Evolutionary conservation across 177 flowering plant species (phyloP).

Genomic region (Vitis hybrid): DNA sequence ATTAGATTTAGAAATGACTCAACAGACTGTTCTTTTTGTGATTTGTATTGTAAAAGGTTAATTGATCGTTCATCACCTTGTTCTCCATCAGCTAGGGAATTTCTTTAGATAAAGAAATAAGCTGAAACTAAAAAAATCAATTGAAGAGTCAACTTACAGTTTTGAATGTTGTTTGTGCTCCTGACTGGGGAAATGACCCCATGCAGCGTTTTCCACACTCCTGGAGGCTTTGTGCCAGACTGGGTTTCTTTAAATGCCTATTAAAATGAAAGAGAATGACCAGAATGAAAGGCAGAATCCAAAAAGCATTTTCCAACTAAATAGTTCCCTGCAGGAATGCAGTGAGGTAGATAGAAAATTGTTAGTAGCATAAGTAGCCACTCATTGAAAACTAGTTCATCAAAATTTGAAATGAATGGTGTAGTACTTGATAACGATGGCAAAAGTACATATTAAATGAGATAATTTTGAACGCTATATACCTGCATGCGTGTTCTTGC

Average conservation of each 20-base stretch:
- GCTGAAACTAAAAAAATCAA: neutral
- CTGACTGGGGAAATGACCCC: conserved; percentile 57
- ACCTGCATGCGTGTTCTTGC: conserved; percentile 99
- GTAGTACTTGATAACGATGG: no score
- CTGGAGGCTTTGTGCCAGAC: conserved; percentile 72
- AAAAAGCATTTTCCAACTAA: neutral
- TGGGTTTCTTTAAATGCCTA: conserved; percentile 82
- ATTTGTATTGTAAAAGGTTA: no score
- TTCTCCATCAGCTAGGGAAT: neutral
- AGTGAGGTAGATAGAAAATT: neutral
- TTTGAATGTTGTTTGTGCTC: conserved; percentile 38
- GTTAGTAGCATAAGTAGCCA: neutral
- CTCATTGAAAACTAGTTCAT: no score
- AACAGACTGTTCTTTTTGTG: no score
- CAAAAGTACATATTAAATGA: neutral
- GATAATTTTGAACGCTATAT: conserved; percentile 1
- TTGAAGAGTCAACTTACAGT: conserved; percentile 42
- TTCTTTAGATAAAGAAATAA: neutral
- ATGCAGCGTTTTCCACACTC: conserved; percentile 75
- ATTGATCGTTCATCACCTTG: neutral
- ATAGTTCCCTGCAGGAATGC: neutral
- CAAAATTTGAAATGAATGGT: no score
- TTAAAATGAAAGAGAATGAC: neutral
- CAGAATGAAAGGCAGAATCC: neutral
- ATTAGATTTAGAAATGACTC: no score